Evolutionary conservation across 148 eudicot genomes (phyloP), one percentile per base, ranked within the genome.

Genomic region (Arctostaphylos glauca): DNA sequence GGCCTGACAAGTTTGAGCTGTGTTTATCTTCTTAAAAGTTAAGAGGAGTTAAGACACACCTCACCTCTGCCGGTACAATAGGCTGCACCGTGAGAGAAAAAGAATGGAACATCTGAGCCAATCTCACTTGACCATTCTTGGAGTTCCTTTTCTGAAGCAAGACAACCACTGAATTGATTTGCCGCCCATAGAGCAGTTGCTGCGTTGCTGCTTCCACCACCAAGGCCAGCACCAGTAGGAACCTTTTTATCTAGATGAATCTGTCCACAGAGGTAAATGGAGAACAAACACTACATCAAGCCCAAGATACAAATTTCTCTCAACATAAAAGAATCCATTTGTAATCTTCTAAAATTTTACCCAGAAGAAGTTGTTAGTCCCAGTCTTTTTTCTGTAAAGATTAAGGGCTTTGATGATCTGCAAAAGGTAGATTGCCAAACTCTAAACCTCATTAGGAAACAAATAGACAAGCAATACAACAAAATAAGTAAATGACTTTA

Each of bases 181-280:
- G 95, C 98, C 25, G 99, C 99, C 99, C 99, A 96, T 76, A 96
- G 85, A 80, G 99, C 90, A 79, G 99, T 96, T 64, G 99, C 99
- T 80, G 99, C 99, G 82, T 96, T 96, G 82, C 99, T 93, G 85
- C 99, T 96, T 77, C 99, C 99, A 77, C 98, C 99, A 31, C 98
- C 98, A 68, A 96, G 94, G 53, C 99, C 99, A 58, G 99, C 99
- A 66, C 99, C 99, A 0, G 99, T 96, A 2, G 99, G 99, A 81
- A 96, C 99, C 88, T 90, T 96, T 89, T 96, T 96, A 84, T 94
- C 98, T 49, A 96, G 91, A 88, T 96, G 99, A 84, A 96, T 88
- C 99, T 96, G 85, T 71, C 81, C 56, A 84, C 9, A 60, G 64
- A 79, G 44, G 38, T 76, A 58, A 60, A 75, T 83, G 31, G 13